These are phyloP conservation scores for Epichloe glyceriae DNA, from an alignment of 2,329 filamentous ascomycete genomes.

Conservation along the genomic window DNA sequence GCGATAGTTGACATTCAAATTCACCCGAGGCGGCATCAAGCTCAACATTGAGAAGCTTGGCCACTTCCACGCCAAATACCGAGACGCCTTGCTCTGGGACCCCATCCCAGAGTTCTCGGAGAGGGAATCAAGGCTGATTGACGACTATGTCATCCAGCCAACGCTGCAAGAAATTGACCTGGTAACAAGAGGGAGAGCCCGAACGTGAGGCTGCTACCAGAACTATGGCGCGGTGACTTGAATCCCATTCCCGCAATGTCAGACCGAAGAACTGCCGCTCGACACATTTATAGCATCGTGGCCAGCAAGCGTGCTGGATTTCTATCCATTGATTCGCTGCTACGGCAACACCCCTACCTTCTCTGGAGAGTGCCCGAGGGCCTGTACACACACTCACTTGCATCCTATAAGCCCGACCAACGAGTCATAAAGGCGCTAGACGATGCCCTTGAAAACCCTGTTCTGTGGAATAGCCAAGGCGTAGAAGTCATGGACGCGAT, in stretches of 20 bases:
- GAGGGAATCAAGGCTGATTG: conserved; percentile 13
- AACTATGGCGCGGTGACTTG: conserved; percentile 13
- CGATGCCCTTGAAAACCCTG: conserved; percentile 9
- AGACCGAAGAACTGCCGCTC: conserved; percentile 5
- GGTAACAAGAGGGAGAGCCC: conserved; percentile 9
- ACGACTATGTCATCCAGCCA: conserved; percentile 11
- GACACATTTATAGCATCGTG: conserved; percentile 13
- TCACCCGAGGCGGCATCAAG: conserved; percentile 81
- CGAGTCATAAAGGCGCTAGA: conserved; percentile 15
- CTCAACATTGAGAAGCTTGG: conserved; percentile 70
- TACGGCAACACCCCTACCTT: conserved; percentile 22
- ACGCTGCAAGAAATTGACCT: conserved; percentile 12
- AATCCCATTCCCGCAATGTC: conserved; percentile 15
- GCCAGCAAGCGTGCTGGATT: conserved; percentile 14
- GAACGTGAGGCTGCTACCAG: conserved; percentile 1
- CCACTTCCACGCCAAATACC: conserved; percentile 63
- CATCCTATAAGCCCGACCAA: conserved; percentile 8
- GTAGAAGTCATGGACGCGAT: conserved; percentile 10
- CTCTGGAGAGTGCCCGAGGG: conserved; percentile 23
- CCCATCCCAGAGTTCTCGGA: conserved; percentile 12
- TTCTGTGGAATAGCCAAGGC: conserved; percentile 8
- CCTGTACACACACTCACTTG: conserved; percentile 17
- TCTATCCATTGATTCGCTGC: conserved; percentile 9
- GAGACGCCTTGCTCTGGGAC: conserved; percentile 19
- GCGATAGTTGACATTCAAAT: conserved; percentile 63